Base-by-base conservation (phyloP, 306 rosid genomes). In the apple (Malus domestica) region DNA sequence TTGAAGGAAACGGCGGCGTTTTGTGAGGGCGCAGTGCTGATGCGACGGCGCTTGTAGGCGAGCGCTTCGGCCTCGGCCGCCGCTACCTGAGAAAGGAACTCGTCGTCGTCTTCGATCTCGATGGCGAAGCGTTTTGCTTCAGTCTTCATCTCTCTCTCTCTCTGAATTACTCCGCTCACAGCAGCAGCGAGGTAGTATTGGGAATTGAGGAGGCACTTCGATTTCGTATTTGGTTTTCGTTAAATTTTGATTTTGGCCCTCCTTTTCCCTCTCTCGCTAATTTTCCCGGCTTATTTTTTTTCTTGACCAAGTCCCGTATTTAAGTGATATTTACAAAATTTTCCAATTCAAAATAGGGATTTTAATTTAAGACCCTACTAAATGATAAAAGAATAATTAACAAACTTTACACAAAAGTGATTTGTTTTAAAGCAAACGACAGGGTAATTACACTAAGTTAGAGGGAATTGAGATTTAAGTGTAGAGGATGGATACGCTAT, bases 11-110 rank as follows among this genome's bases (percentile, higher is more conserved):
- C 30, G 66, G 54, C 45, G 59, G 27, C 20, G 33, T 51, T 75
- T 46, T 11, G 33, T 15, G 80, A 44, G 30, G 57, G 75, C 11
- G 76, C 58, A 54, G 82, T 13, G 33, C 76, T 82, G 76, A 86
- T 23, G 19, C 80, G 83, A 15, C 81, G 85, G 76, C 87, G 87
- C 79, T 88, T 88, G 80, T 72, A 72, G 59, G 84, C 66, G 49
- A 84, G 76, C 11, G 80, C 85, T 11, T 70, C 54, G 52, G 87
- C 86, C 83, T 86, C 92, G 3, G 54, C 80, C 9, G 81, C 87
- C 5, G 85, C 85, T 14, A 84, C 81, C 73, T 72, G 81, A 8
- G 84, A 71, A 11, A 88, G 82, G 58, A 88, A 84, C 29, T 40
- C 44, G 11, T 86, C 86, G 5, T 80, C 89, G 88, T 85, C 81